A percentile compares a stretch with the other conserved stretches of the same genome.
Conservation (phyloP, 306 rosid species). For the Crotalaria pallida region DNA sequence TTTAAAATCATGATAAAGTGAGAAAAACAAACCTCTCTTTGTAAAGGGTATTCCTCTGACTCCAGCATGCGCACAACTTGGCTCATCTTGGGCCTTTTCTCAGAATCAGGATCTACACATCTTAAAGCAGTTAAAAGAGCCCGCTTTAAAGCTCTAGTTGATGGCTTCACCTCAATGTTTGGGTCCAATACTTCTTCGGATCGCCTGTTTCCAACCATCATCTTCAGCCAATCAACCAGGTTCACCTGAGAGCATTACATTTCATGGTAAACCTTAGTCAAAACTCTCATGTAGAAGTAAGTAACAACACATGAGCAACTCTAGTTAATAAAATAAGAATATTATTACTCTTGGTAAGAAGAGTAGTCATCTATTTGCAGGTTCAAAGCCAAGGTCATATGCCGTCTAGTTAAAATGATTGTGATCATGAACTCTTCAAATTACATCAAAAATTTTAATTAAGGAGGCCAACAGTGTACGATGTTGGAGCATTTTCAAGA, state of each 20-base stretch:
- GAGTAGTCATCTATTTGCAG: not conserved
- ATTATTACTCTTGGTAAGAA: slow-evolving; percentile 7
- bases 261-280: slow-evolving; percentile 5
- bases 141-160: slow-evolving; percentile 81
- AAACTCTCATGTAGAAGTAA: slow-evolving; percentile 1
- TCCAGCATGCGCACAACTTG: slow-evolving; percentile 94
- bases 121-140: slow-evolving; percentile 84
- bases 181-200: slow-evolving; percentile 93
- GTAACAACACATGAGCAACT: not conserved
- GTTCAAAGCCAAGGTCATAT: not conserved
- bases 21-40: slow-evolving; percentile 64
- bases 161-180: slow-evolving; percentile 71
- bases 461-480: not conserved
- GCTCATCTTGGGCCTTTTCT: slow-evolving; percentile 91
- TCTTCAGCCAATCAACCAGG: slow-evolving; percentile 88
- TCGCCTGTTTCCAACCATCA: slow-evolving; percentile 89
- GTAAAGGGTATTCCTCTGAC: slow-evolving; percentile 80
- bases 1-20: not conserved
- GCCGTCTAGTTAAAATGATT: not conserved
- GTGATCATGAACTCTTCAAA: not conserved
- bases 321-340: slow-evolving; percentile 12
- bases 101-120: slow-evolving; percentile 91
- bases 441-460: not conserved
- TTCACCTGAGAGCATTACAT: slow-evolving; percentile 54
- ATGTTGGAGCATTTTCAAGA: not conserved